Evolutionary conservation across 78 protist species (phyloP).

Genomic region (Dictyostelium brefeldianum): DNA sequence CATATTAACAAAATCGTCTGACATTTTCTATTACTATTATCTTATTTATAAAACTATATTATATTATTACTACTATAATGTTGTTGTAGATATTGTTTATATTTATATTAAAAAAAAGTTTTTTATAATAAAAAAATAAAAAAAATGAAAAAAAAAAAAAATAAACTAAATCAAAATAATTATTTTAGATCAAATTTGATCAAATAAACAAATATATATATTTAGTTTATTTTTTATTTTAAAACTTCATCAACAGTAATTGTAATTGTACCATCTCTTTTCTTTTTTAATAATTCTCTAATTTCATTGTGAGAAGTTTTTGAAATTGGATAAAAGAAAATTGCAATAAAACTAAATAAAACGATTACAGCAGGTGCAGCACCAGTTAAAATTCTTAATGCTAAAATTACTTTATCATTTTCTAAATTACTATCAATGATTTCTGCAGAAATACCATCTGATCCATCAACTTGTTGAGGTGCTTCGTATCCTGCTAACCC

Average conservation of each 20-base stretch:
- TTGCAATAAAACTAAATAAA: conserved; percentile 65
- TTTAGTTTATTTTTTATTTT: too few relatives aligned
- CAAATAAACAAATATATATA: too few relatives aligned
- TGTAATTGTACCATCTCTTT: conserved; percentile 60
- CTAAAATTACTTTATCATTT: conserved; percentile 10
- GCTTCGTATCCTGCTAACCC: conserved; percentile 66
- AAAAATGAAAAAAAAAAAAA: not conserved
- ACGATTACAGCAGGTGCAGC: conserved; percentile 57
- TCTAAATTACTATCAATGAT: conserved; percentile 58
- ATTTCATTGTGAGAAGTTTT: conserved; percentile 60
- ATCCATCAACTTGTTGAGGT: not conserved
- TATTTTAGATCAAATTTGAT: too few relatives aligned
- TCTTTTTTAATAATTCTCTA: conserved; percentile 55
- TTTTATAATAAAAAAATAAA: not conserved
- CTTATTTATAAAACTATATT: not conserved
- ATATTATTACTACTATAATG: too few relatives aligned
- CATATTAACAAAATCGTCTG: not conserved
- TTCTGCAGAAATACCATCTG: conserved; percentile 43
- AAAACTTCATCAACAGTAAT: conserved; percentile 34
- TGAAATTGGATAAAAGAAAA: conserved; percentile 79
- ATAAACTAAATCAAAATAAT: too few relatives aligned
- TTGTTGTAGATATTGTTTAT: too few relatives aligned
- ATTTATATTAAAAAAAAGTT: too few relatives aligned
- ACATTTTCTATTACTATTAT: not conserved
- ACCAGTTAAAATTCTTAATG: conserved; percentile 41